Percentiles rank a stretch among this genome's conserved stretches.
Evolutionary conservation across 2,329 filamentous ascomycete species (phyloP).

Genomic region (Microdochium paspali): DNA sequence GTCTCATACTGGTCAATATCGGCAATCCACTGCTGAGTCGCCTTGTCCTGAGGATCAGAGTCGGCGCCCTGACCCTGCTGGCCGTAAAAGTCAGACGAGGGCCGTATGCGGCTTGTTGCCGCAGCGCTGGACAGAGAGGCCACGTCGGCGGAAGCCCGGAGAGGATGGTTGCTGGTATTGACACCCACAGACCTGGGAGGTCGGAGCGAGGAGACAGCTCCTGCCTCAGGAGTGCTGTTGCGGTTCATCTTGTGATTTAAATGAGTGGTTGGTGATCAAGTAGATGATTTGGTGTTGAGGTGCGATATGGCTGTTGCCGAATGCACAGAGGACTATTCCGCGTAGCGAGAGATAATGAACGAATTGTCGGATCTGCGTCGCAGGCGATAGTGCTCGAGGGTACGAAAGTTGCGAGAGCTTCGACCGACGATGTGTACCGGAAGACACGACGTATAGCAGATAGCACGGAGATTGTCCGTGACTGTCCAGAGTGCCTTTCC

Average conservation of each 20-base stretch:
- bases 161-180: conserved; percentile 64
- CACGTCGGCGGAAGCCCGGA: conserved; percentile 95
- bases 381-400: too few relatives aligned
- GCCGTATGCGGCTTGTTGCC: conserved; percentile 72
- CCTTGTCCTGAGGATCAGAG: conserved; percentile 77
- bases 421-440: too few relatives aligned
- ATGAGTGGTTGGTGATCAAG: too few relatives aligned
- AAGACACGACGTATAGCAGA: too few relatives aligned
- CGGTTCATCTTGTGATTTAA: conserved; percentile 50
- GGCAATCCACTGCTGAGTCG: conserved; percentile 96
- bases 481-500: not conserved
- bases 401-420: too few relatives aligned
- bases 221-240: conserved; percentile 93
- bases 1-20: conserved; percentile 99
- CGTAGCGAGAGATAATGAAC: too few relatives aligned
- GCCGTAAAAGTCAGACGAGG: conserved; percentile 91
- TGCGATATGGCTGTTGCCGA: too few relatives aligned
- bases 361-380: too few relatives aligned
- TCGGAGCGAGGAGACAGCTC: conserved; percentile 70
- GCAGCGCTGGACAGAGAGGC: conserved; percentile 63
- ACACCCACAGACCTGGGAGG: conserved; percentile 72
- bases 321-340: too few relatives aligned
- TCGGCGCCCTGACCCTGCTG: conserved; percentile 60
- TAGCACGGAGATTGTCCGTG: too few relatives aligned
- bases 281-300: too few relatives aligned